Conservation (phyloP, 768 basidiomycete genomes). For the Hygrophorus pudorinus region DNA sequence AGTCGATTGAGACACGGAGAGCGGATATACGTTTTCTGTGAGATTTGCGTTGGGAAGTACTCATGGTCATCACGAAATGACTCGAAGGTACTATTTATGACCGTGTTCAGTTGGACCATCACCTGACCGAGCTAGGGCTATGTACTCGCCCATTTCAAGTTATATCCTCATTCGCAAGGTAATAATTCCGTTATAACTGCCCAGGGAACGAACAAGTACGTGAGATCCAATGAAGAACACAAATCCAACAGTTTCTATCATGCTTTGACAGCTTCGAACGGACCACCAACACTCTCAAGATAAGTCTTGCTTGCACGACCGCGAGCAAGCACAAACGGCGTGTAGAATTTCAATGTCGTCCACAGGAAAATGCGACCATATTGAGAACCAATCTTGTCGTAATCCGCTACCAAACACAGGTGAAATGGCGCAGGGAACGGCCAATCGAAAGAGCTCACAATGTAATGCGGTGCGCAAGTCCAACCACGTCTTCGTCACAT, state of each 20-base stretch:
- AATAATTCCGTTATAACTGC: too few relatives aligned
- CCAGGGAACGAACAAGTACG: too few relatives aligned
- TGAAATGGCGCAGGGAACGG: neutral
- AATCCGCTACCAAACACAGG: constrained; percentile 37
- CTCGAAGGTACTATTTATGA: too few relatives aligned
- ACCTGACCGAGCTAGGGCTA: too few relatives aligned
- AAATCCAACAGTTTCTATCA: too few relatives aligned
- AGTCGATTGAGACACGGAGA: constrained; percentile 54
- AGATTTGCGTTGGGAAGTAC: neutral
- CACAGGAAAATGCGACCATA: constrained; percentile 66
- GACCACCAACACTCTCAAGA: constrained; percentile 44
- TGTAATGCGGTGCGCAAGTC: constrained; percentile 48
- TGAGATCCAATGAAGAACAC: too few relatives aligned
- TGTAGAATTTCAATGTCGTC: constrained; percentile 55
- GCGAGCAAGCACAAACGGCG: constrained; percentile 30
- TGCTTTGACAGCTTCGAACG: constrained; percentile 28
- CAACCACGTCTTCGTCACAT: constrained; percentile 60
- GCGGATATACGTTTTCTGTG: constrained; percentile 52
- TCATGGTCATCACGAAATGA: too few relatives aligned
- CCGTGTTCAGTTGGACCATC: too few relatives aligned
- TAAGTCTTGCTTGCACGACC: constrained; percentile 19
- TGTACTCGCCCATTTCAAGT: too few relatives aligned
- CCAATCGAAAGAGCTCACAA: constrained; percentile 27
- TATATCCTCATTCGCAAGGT: too few relatives aligned
- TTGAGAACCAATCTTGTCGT: constrained; percentile 50